phyloP scores from a whole-genome alignment of 257 asterid species.

The Solanum paucissectum region DNA sequence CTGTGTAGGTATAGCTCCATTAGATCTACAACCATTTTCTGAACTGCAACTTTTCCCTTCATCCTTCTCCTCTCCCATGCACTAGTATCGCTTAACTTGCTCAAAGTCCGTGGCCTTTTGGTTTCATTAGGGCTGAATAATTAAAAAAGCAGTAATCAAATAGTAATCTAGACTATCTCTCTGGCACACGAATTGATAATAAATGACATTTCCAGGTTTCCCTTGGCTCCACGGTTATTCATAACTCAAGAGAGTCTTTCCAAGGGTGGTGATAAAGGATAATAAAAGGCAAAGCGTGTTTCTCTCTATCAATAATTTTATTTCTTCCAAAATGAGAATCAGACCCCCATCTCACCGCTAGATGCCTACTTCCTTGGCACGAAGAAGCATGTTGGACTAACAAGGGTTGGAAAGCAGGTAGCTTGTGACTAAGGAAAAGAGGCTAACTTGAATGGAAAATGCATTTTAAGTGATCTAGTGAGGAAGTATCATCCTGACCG shows the following conservation, averaged over 20 bases:
- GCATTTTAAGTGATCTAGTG: not conserved
- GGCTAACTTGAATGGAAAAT: not conserved
- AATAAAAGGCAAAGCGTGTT: not conserved
- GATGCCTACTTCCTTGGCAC: not conserved
- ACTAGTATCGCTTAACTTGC: slow-evolving; percentile 76
- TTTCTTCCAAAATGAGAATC: not conserved
- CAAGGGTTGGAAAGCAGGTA: not conserved
- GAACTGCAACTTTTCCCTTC: slow-evolving; percentile 97
- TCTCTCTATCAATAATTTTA: not conserved
- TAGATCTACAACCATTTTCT: slow-evolving; percentile 93
- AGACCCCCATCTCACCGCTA: not conserved
- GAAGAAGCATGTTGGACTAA: not conserved
- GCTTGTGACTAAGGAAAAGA: not conserved
- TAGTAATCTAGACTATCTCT: not conserved
- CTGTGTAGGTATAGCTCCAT: slow-evolving; percentile 95
- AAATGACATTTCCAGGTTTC: not conserved
- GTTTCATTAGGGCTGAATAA: slow-evolving; percentile 71
- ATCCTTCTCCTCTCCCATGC: slow-evolving; percentile 94
- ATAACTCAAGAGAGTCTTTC: not conserved
- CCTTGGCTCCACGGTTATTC: not conserved
- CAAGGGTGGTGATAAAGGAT: not conserved
- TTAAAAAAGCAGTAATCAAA: slow-evolving; percentile 2
- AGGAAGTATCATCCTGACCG: not conserved
- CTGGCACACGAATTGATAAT: not conserved
- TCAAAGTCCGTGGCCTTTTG: slow-evolving; percentile 64